Evolutionary conservation across 148 eudicot species (phyloP).

Genomic region (Rhododendron simsii): DNA sequence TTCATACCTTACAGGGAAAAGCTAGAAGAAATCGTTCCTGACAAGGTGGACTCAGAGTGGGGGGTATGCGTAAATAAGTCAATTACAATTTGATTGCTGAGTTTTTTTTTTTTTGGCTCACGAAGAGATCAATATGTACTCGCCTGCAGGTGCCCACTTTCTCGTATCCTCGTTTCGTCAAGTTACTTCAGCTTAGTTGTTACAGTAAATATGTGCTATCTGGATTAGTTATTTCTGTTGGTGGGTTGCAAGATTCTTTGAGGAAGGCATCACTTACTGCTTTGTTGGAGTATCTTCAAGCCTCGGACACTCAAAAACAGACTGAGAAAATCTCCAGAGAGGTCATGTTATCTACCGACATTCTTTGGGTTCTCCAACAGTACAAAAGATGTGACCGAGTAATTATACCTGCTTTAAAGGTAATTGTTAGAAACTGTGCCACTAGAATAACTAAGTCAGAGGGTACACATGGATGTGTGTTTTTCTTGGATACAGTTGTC

Average conservation of each 20-base stretch:
- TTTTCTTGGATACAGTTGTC: not conserved
- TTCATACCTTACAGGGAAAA: constrained; percentile 61
- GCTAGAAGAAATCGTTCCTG: constrained; percentile 51
- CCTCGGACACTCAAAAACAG: constrained; percentile 22
- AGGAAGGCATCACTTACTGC: constrained; percentile 74
- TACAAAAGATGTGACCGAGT: constrained; percentile 83
- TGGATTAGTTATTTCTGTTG: constrained; percentile 81
- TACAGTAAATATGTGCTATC: constrained; percentile 71
- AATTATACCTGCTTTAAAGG: constrained; percentile 79
- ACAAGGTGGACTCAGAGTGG: constrained; percentile 56
- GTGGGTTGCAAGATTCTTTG: constrained; percentile 90
- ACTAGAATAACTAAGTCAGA: not conserved
- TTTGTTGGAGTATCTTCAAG: constrained; percentile 69
- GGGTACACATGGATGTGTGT: not conserved
- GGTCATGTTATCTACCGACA: constrained; percentile 51
- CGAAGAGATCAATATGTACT: not conserved
- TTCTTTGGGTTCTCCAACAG: constrained; percentile 81
- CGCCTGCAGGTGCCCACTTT: constrained; percentile 71
- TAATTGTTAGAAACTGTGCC: constrained; percentile 16
- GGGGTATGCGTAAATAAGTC: constrained; percentile 51
- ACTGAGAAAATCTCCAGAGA: constrained; percentile 41
- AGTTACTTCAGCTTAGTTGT: constrained; percentile 64
- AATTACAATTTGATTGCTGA: not conserved
- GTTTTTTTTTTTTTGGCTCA: constrained; percentile 6
- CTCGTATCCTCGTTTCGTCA: constrained; percentile 71